Base-by-base conservation (phyloP, 345 rosid genomes). In the Moricandia arvensis region DNA sequence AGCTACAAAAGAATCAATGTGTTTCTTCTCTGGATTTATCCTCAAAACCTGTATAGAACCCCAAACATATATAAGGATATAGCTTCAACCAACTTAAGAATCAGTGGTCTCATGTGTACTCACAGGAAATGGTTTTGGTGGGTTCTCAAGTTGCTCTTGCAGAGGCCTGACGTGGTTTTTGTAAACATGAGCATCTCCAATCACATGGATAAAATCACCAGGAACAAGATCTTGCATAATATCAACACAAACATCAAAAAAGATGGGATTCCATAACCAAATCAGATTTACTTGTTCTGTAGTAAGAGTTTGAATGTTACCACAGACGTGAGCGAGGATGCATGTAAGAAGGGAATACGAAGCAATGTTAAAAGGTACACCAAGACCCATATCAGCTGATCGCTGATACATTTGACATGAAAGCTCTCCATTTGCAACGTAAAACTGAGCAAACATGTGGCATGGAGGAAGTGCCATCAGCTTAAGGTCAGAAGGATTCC, bases 321-420 rank as follows among this genome's bases (percentile, higher is more conserved):
- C 92, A 74, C 97, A 91, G 72, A 91, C 90, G 59, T 91, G 96
- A 80, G 98, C 96, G 61, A 94, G 84, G 80, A 90, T 86, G 81
- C 86, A 85, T 34, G 97, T 91, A 79, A 94, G 81, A 47, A 94
- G 53, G 61, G 96, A 45, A 17, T 45, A 45, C 0, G 98, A 91
- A 16, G 95, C 97, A 76, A 94, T 78, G 85, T 94, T 94, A 83
- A 94, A 91, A 2, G 97, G 97, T 72, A 91, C 98, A 17, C 95
- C 98, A 72, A 94, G 85, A 66, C 97, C 98, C 91, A 94, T 86
- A 83, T 94, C 98, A 57, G 95, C 97, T 76, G 97, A 90, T 16
- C 96, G 89, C 77, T 94, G 98, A 86, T 94, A 94, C 96, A 91
- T 87, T 83, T 91, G 97, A 72, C 98, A 91, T 8, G 98, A 94